These are phyloP conservation scores for Phytopythium kandeliae DNA, from an alignment of 352 stramenopile genomes.

Conservation along the genomic window DNA sequence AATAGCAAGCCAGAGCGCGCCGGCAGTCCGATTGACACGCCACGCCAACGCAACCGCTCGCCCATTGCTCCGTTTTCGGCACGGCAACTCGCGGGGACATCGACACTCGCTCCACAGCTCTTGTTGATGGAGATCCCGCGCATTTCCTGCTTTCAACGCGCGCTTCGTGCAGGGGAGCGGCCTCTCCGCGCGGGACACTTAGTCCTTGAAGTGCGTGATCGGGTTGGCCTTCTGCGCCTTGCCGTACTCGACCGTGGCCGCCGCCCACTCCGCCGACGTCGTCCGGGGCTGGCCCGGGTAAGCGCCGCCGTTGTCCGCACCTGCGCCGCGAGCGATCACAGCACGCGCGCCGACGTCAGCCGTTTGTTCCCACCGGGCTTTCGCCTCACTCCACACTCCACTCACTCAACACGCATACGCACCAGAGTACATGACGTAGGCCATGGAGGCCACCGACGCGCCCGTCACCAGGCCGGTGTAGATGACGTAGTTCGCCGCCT, in stretches of 20 bases:
- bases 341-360: not conserved
- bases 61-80: not conserved
- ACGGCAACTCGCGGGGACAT: not conserved
- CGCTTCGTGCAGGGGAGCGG: constrained; percentile 6
- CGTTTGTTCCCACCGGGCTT: not conserved
- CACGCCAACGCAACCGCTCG: not conserved
- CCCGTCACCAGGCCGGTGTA: constrained; percentile 30
- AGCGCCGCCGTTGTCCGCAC: constrained; percentile 52
- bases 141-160: constrained; percentile 20
- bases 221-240: constrained; percentile 81
- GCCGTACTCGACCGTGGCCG: constrained; percentile 68
- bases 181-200: constrained; percentile 23
- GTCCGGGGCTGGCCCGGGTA: constrained; percentile 53
- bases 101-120: not conserved
- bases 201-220: constrained; percentile 79
- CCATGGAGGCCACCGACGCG: constrained; percentile 41
- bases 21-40: not conserved
- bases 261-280: constrained; percentile 70
- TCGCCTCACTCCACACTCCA: constrained; percentile 4
- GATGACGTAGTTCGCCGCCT: constrained; percentile 46
- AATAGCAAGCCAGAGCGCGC: not conserved
- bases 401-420: constrained; percentile 4
- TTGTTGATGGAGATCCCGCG: constrained; percentile 7
- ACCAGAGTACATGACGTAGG: constrained; percentile 62
- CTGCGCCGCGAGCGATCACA: constrained; percentile 16